Base-by-base conservation (phyloP, 2,329 filamentous ascomycete genomes). In the Ophiostoma tasmaniense region DNA sequence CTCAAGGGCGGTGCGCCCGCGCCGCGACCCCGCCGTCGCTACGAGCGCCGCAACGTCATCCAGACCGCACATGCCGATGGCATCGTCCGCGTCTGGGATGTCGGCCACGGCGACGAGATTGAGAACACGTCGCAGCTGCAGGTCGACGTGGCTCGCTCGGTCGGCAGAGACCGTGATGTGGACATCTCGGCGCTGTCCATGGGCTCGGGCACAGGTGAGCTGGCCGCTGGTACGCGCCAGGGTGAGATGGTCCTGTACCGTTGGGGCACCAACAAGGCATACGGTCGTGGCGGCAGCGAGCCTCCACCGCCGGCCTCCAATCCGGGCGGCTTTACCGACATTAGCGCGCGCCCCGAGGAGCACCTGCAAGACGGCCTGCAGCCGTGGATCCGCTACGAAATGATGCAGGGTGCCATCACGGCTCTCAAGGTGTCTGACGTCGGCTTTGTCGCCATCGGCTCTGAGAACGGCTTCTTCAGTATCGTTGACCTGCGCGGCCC, bases 81-180 rank as follows among this genome's bases (percentile, higher is more conserved):
- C 67, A 96, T 91, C 0, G 83, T 99, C n/a, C 85, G 93, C 39
- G 82, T 98, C 7, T 99, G 93, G 93, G 95, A 99, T 78, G 87
- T 90, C 25, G 95, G 95, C 0, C 91, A 96, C 75, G 91, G 88
- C 17, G 95, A 99, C 75, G 92, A 97, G 75, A 90, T 99, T 66
- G 95, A 99, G 78, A 98, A 98, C 74, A 84, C 87, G 14, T 82
- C 83, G 3, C 84, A 92, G 67, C 81, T 98, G 30, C 94, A 99
- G 79, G 88, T 96, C 6, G 94, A 99, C 75, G 82, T 98, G 50
- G 90, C 91, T 7, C 86, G 92, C 72, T 91, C 94, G 1, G 82
- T 98, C 4, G 90, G 90, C 67, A 87, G 92, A n/a, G 90, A 86
- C 71, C 87, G 92, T 3, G 86, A 91, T 72, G 82, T 97, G 14